Base-by-base conservation (phyloP, 2,329 filamentous ascomycete genomes). In the Macrophomina pseudophaseolina region DNA sequence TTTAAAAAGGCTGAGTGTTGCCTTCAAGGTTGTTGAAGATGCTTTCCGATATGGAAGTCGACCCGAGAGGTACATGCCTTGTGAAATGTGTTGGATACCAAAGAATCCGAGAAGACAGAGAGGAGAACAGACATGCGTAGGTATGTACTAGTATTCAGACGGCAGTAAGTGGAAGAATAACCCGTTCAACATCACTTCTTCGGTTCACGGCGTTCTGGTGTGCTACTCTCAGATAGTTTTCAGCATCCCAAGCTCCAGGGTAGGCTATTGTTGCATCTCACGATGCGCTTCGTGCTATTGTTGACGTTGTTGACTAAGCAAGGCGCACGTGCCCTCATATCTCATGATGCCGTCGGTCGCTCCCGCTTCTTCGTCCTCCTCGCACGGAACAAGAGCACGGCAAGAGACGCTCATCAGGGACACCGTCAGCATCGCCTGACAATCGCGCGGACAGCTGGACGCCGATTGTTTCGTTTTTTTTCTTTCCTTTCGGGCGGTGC, bases 201-300 rank as follows among this genome's bases (percentile, higher is more conserved):
- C n/a, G 30, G n/a, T 38, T 48, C 33, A 28, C 32, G 16, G 4
- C 33, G 12, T 38, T 18, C 30, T 62, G 30, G 5, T 14, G 58
- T 30, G n/a, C 44, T 38, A 49, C 58, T 16, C 30, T 16, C n/a
- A 49, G 42, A 28, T 16, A 23, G 23, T 2, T 23, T 23, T 23
- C 23, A 23, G 23, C 23, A 23, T 23, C 3, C 23, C 23, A 23
- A 3, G 23, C 23, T 23, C 23, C 23, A 23, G 32, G 40, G 42
- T 6, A 49, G 32, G 58, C 58, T 38, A 44, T 62, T 62, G 58
- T 48, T 35, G 58, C 32, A 51, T 42, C 11, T 40, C 44, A 62
- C 40, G 44, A 49, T 9, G 42, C 16, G 11, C 16, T 18, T 32
- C 16, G 8, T 6, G 54, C 16, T n/a, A 2, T n/a, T 44, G 30